A percentile compares a stretch with the other conserved stretches of the same genome.
Conservation (phyloP, 2,329 filamentous ascomycete genomes). For the Botrytis tulipae region DNA sequence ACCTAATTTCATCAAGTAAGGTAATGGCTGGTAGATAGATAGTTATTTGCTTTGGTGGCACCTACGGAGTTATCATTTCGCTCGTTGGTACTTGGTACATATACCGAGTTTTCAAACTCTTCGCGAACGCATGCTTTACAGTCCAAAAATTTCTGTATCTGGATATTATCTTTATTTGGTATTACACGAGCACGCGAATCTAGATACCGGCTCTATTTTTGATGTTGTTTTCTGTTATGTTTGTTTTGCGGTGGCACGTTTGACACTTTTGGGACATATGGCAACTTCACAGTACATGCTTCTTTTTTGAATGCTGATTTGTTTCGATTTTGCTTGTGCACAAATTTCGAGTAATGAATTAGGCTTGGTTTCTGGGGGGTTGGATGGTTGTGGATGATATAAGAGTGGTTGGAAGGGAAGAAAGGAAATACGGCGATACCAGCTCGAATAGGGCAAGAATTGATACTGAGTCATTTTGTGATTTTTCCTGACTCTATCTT, state of each 20-base stretch:
- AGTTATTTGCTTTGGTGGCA: conserved; percentile 9
- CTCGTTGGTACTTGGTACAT: background rate
- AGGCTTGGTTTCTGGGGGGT: background rate
- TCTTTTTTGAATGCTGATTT: background rate
- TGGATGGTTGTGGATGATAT: background rate
- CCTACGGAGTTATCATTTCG: conserved; percentile 4
- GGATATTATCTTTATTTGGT: background rate
- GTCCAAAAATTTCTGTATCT: background rate
- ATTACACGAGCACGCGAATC: background rate
- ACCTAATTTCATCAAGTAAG: background rate
- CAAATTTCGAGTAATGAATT: background rate
- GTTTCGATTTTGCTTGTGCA: background rate
- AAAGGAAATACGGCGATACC: background rate
- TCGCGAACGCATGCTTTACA: background rate
- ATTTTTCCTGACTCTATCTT: background rate
- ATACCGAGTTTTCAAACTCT: background rate
- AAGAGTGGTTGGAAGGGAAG: background rate
- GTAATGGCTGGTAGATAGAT: conserved; percentile 12
- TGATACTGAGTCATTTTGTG: background rate
- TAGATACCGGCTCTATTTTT: background rate
- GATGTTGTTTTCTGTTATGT: background rate
- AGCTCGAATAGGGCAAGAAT: background rate
- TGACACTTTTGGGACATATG: conserved; percentile 2
- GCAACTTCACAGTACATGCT: conserved; percentile 17
- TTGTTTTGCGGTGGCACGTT: background rate